phyloP scores from a whole-genome alignment of 768 basidiomycete species.

The Lactarius hatsudake region DNA sequence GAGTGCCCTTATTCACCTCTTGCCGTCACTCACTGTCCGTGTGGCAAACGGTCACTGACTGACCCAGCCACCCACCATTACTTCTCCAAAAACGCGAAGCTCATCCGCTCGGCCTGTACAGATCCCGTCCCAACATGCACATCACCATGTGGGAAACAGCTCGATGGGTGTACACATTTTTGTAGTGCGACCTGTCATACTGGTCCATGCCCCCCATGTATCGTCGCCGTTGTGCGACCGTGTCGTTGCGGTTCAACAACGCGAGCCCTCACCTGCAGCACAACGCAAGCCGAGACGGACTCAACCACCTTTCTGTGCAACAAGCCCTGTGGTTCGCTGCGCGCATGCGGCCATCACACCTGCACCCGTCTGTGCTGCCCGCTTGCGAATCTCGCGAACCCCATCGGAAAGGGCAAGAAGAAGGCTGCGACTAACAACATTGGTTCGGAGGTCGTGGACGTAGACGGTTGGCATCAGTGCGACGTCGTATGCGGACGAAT shows the following conservation, averaged over 20 bases:
- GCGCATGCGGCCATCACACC: constrained; percentile 84
- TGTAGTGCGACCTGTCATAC: constrained; percentile 73
- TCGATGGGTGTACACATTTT: constrained; percentile 65
- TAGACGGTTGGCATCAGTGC: constrained; percentile 76
- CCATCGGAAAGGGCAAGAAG: constrained; percentile 55
- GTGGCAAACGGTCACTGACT: constrained; percentile 61
- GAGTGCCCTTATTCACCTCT: constrained; percentile 74
- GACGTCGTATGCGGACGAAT: constrained; percentile 74
- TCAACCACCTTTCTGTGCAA: constrained; percentile 71
- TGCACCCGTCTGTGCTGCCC: constrained; percentile 89
- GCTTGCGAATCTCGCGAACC: constrained; percentile 57
- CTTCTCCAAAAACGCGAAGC: constrained; percentile 42
- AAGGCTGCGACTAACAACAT: constrained; percentile 40
- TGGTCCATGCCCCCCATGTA: constrained; percentile 80
- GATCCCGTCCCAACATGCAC: constrained; percentile 81
- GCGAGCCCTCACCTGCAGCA: constrained; percentile 52
- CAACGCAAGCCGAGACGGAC: constrained; percentile 37
- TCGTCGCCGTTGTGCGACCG: constrained; percentile 61
- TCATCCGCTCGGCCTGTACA: constrained; percentile 48
- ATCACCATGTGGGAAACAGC: constrained; percentile 61
- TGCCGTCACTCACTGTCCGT: constrained; percentile 72
- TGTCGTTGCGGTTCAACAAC: constrained; percentile 85
- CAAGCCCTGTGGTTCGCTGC: constrained; percentile 68
- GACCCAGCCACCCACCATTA: constrained; percentile 33
- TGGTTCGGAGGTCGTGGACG: constrained; percentile 50